Percentiles rank a stretch among this genome's conserved stretches.
phyloP scores from a whole-genome alignment of 148 eudicot genomes.

The Silene latifolia region DNA sequence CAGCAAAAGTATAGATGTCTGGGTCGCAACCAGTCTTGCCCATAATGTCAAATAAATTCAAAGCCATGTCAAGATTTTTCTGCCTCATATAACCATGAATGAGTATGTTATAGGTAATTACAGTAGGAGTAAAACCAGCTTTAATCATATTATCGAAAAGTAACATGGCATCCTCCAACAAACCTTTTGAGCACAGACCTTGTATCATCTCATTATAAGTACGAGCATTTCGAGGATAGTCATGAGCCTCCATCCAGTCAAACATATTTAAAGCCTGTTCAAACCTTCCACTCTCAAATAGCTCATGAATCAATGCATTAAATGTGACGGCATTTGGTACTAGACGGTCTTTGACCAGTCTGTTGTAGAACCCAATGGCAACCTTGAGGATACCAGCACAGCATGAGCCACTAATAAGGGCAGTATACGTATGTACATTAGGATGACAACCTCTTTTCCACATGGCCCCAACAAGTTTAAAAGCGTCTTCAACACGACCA shows the following conservation, averaged over 20 bases:
- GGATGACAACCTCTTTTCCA: slow-evolving; percentile 47
- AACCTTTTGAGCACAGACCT: slow-evolving; percentile 46
- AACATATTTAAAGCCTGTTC: slow-evolving; percentile 47
- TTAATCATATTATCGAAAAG: slow-evolving; percentile 52
- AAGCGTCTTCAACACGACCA: slow-evolving; percentile 51
- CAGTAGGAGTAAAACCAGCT: slow-evolving; percentile 46
- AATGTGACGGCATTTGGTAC: slow-evolving; percentile 47
- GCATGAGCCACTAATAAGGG: slow-evolving; percentile 69
- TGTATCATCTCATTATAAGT: slow-evolving; percentile 63
- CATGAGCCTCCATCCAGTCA: slow-evolving; percentile 51
- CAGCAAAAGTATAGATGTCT: slow-evolving; percentile 61
- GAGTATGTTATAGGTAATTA: slow-evolving; percentile 62
- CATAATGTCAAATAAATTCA: slow-evolving; percentile 66
- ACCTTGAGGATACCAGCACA: slow-evolving; percentile 42
- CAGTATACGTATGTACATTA: slow-evolving; percentile 69
- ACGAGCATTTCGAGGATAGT: slow-evolving; percentile 35
- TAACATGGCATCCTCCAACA: slow-evolving; percentile 53
- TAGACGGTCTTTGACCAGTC: slow-evolving; percentile 54
- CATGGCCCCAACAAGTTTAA: slow-evolving; percentile 51
- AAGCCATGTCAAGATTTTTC: slow-evolving; percentile 46
- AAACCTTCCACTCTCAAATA: slow-evolving; percentile 39
- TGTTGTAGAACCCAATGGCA: slow-evolving; percentile 65
- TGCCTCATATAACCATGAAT: slow-evolving; percentile 46
- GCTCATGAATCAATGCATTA: slow-evolving; percentile 56
- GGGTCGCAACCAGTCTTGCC: slow-evolving; percentile 56